Evolutionary conservation across 2,329 filamentous ascomycete species (phyloP), one percentile per base, ranked within the genome.

Genomic region (Exophiala calicioides): DNA sequence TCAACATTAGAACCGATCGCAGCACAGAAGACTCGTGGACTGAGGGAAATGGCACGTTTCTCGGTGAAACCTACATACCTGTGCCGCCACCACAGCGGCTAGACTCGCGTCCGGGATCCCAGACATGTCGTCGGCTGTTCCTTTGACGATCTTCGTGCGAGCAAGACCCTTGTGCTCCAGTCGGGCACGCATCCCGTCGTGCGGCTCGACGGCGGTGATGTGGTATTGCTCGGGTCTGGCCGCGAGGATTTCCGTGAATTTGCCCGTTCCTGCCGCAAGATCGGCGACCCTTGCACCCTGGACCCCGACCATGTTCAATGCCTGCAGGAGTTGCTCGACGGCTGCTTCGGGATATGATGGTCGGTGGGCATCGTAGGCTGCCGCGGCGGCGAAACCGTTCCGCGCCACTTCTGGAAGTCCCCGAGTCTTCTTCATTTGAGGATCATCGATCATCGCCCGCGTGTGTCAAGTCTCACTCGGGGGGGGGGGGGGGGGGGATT

Each of bases 221-320:
- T 78, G 61, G 65, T 78, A 87, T 5, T 67, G 61, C 64, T 88
- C 85, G 1, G 74, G 68, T 21, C 83, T 70, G 10, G 64, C 68
- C 5, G 80, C 78, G 24, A 89, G 71, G 13, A 76, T 58, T 62
- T 84, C 80, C 0, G 84, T 87, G 59, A 87, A 82, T 60, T 86
- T 86, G 19, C 85, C 85, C 1, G 84, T 86, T 0, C 84, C 84
- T 3, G 82, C 81, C 1, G 77, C 84, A 13, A 88, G 69, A 61
- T 88, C 84, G 10, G 31, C 34, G 23, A 52, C 37, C 33, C 66
- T 73, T 10, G 76, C 75, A 34, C 70, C 67, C 5, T 65, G 40
- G 13, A 71, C 59, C 19, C 70, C 72, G 20, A 71, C 66, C 6
- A 88, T 63, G 4, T 70, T 66, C n/a, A 85, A 68, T 37, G 74